Percentiles rank a stretch among this genome's conserved stretches.
These are phyloP conservation scores for Lasiosphaeria miniovina DNA, from an alignment of 495 filamentous ascomycete genomes.

Conservation along the genomic window DNA sequence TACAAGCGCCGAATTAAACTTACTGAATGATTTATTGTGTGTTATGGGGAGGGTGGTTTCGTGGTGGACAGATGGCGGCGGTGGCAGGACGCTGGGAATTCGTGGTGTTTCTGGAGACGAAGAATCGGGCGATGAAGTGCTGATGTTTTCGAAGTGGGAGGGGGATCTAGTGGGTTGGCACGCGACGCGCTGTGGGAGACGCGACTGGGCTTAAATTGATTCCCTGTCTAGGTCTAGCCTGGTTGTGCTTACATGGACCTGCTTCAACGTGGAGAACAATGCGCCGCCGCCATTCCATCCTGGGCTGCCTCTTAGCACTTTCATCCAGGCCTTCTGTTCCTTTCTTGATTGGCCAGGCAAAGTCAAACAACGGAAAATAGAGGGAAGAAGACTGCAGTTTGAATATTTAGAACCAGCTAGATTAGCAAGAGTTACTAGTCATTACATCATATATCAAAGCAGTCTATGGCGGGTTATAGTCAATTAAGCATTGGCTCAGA, in stretches of 20 bases:
- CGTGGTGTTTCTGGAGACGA: not conserved
- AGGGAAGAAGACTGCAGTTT: not conserved
- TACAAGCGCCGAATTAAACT: not conserved
- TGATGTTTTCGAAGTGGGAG: slow-evolving; percentile 8
- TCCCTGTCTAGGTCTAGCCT: slow-evolving; percentile 16
- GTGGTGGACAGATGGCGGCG: not conserved
- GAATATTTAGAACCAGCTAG: too few relatives aligned
- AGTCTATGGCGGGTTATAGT: too few relatives aligned
- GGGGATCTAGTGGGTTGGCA: slow-evolving; percentile 5
- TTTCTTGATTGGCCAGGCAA: not conserved
- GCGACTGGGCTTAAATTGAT: slow-evolving; percentile 29
- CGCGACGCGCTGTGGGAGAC: slow-evolving; percentile 26
- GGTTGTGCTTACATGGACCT: too few relatives aligned
- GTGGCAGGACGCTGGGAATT: not conserved
- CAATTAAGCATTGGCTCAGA: too few relatives aligned
- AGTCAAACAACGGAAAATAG: not conserved
- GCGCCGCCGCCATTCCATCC: too few relatives aligned
- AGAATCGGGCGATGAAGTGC: not conserved
- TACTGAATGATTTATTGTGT: not conserved
- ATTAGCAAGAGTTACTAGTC: too few relatives aligned
- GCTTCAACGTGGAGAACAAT: too few relatives aligned
- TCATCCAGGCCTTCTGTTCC: too few relatives aligned
- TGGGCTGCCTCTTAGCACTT: too few relatives aligned
- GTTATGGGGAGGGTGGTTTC: not conserved
- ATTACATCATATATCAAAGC: too few relatives aligned